These are phyloP conservation scores for Fusarium scirpi DNA, from an alignment of 2,329 filamentous ascomycete species.

Conservation along the genomic window DNA sequence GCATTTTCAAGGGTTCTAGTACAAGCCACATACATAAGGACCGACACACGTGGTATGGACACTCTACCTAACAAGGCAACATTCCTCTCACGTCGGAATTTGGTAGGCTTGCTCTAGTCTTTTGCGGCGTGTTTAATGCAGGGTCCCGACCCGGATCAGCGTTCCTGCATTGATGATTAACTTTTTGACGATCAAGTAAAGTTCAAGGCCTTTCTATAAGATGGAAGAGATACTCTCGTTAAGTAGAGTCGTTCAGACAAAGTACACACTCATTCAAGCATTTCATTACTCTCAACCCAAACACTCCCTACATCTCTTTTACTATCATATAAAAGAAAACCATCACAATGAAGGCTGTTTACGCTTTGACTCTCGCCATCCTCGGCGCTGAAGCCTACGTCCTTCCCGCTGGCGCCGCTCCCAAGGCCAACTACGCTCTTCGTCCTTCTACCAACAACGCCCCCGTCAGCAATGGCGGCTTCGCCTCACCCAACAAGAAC, in stretches of 20 bases:
- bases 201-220: conserved; percentile 6
- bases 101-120: background rate
- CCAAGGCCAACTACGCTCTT: conserved; percentile 19
- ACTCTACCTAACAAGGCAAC: background rate
- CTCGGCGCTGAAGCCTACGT: conserved; percentile 14
- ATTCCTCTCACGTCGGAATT: background rate
- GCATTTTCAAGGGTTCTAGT: background rate
- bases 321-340: background rate
- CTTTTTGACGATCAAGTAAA: background rate
- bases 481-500: background rate
- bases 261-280: background rate
- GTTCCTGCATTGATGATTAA: conserved; percentile 13
- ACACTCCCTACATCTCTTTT: background rate
- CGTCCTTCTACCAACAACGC: background rate
- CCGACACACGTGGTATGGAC: background rate
- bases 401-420: background rate
- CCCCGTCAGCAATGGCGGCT: background rate
- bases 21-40: conserved; percentile 18
- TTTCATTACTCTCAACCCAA: background rate
- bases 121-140: conserved; percentile 21
- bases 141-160: conserved; percentile 16
- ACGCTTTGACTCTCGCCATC: conserved; percentile 13
- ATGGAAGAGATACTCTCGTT: background rate
- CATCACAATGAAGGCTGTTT: conserved; percentile 11
- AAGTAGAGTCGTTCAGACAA: background rate